phyloP scores from a whole-genome alignment of 495 filamentous ascomycete species.

The Neurospora tetraspora region DNA sequence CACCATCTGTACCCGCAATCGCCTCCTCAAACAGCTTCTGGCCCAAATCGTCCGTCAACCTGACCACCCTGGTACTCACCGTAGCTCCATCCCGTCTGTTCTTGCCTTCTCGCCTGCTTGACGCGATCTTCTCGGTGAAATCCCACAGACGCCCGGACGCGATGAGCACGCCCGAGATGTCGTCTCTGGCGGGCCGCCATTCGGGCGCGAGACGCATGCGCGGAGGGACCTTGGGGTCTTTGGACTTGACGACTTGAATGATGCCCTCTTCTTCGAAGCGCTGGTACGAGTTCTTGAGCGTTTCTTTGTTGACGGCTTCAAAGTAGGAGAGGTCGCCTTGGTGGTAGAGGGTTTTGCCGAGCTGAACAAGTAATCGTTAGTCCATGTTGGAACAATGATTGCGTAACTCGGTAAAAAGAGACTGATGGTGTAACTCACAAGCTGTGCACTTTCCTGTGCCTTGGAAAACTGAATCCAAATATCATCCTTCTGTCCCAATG shows the following conservation, averaged over 20 bases:
- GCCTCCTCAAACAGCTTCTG: constrained; percentile 38
- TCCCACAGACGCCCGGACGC: constrained; percentile 73
- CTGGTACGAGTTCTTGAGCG: constrained; percentile 82
- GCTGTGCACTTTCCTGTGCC: constrained; percentile 72
- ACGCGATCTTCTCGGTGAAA: constrained; percentile 79
- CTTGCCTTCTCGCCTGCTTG: constrained; percentile 81
- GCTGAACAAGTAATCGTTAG: constrained; percentile 35
- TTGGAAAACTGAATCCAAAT: constrained; percentile 71
- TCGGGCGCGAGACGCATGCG: constrained; percentile 59
- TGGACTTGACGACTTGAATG: constrained; percentile 57
- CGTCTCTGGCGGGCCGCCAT: constrained; percentile 66
- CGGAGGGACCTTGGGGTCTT: constrained; percentile 45
- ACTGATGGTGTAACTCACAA: constrained; percentile 46
- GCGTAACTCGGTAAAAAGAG: background rate
- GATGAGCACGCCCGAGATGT: constrained; percentile 47
- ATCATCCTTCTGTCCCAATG: constrained; percentile 45
- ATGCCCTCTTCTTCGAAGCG: constrained; percentile 89
- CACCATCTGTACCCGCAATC: background rate
- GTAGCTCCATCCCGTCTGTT: constrained; percentile 87
- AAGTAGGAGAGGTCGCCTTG: constrained; percentile 96
- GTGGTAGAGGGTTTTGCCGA: constrained; percentile 95
- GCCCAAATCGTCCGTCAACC: constrained; percentile 54
- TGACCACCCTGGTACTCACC: constrained; percentile 72
- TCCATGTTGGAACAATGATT: background rate
- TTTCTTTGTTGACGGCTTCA: constrained; percentile 96